A percentile compares a stretch with the other conserved stretches of the same genome.
Conservation (phyloP, 2,329 filamentous ascomycete genomes). For the Magnaporthiopsis poae region DNA sequence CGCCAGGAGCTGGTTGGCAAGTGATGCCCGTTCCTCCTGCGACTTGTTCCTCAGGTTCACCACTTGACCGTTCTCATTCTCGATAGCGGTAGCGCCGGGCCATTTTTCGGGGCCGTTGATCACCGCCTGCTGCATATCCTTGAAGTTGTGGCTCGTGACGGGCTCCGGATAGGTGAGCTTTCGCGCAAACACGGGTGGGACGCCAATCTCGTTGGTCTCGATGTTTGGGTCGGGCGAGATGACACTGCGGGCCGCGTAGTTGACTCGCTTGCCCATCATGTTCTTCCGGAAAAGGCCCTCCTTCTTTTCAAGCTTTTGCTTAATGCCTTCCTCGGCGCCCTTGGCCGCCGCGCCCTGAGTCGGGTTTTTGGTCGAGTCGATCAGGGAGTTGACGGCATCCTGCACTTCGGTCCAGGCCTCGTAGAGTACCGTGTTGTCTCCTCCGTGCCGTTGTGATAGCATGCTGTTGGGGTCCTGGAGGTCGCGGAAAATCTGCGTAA, state of each 20-base stretch:
- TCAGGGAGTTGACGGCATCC: slow-evolving; percentile 81
- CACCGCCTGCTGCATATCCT: slow-evolving; percentile 89
- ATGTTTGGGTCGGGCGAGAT: slow-evolving; percentile 98
- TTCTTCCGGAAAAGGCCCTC: slow-evolving; percentile 97
- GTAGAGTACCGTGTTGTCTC: slow-evolving; percentile 67
- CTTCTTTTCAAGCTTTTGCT: slow-evolving; percentile 96
- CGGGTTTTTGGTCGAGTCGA: slow-evolving; percentile 81
- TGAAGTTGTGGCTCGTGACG: slow-evolving; percentile 93
- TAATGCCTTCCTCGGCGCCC: slow-evolving; percentile 78
- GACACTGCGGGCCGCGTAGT: slow-evolving; percentile 92
- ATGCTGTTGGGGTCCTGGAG: slow-evolving; percentile 37
- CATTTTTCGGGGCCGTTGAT: slow-evolving; percentile 90
- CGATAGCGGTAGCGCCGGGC: slow-evolving; percentile 87
- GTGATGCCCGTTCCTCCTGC: slow-evolving; percentile 72
- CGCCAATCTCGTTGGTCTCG: slow-evolving; percentile 96
- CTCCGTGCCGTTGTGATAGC: slow-evolving; percentile 26
- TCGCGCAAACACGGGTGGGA: slow-evolving; percentile 92
- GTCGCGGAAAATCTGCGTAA: slow-evolving; percentile 65
- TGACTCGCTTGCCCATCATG: slow-evolving; percentile 99
- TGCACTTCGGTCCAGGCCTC: slow-evolving; percentile 76
- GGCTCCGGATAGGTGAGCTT: slow-evolving; percentile 96
- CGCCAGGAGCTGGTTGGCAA: slow-evolving; percentile 87
- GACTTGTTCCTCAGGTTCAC: slow-evolving; percentile 81
- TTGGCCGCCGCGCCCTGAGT: slow-evolving; percentile 67
- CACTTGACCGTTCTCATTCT: slow-evolving; percentile 89